Base-by-base conservation (phyloP, 768 basidiomycete species). In the Coprinopsis sp. region DNA sequence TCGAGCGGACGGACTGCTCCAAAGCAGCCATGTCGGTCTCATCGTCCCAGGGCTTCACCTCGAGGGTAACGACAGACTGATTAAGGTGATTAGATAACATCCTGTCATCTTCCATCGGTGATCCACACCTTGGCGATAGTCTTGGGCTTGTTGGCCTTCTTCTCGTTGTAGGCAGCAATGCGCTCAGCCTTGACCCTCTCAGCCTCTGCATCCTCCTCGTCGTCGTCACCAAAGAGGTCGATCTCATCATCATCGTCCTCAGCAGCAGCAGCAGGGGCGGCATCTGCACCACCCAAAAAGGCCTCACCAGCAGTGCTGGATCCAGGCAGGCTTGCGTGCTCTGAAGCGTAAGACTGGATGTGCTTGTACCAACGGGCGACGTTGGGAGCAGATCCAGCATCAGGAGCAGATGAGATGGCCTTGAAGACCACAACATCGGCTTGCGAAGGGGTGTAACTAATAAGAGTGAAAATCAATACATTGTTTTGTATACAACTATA, bases 31-130 rank as follows among this genome's bases (percentile, higher is more conserved):
- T 94, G 68, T 97, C 91, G 41, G 96, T 99, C 74, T 96, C 93
- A 63, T 98, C 95, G 65, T 98, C 95, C 95, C 93, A 96, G 31
- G 95, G 94, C 72, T 99, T 99, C 52, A 99, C 93, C 56, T 98
- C 95, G 57, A 98, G 72, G 37, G 95, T 99, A 41, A 99, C 96
- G 51, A 99, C 83, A 55, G 96, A 98, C 92, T 97, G 66, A 16
- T 37, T 22, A 24, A 33, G 22, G 23, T 24, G 38, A 45, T 27
- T 22, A 24, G 47, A 14, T 40, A 22, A 30, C 28, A 50, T 33
- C 31, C 31, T 22, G 40, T 19, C 38, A 31, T 23, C 36, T 51
- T 3, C 7, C 30, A 44, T 47, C 11, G 42, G 45, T 29, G 23
- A 34, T 11, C 61, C 72, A 36, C 28, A 89, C 89, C 79, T 97